phyloP scores from a whole-genome alignment of 768 basidiomycete species.

The Hygrophorus russula region DNA sequence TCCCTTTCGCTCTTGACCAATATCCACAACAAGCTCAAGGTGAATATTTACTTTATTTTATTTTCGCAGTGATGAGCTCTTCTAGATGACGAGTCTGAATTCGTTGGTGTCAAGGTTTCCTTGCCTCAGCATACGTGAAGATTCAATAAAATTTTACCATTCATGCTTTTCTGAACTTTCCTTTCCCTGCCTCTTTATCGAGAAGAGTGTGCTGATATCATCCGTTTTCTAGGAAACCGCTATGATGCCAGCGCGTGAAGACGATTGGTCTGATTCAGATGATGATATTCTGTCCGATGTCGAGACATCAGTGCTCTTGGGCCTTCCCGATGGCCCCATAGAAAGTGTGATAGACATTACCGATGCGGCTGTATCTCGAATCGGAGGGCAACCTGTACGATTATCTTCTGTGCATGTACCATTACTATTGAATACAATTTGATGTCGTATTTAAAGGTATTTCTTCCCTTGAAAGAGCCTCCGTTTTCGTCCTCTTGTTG shows the following conservation, averaged over 20 bases:
- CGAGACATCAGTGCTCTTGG: conserved; percentile 69
- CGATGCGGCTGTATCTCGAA: conserved; percentile 80
- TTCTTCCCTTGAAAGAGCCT: conserved; percentile 56
- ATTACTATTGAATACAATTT: conserved; percentile 28
- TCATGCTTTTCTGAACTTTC: not conserved
- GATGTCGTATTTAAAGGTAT: conserved; percentile 52
- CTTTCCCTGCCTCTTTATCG: not conserved
- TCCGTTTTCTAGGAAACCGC: too few species aligned
- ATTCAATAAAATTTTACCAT: not conserved
- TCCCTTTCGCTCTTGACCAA: too few species aligned
- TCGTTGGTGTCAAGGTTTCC: too few species aligned
- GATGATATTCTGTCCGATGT: conserved; percentile 42
- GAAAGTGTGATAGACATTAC: conserved; percentile 43
- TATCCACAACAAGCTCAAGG: too few species aligned
- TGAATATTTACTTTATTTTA: too few species aligned
- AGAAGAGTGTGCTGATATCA: not conserved
- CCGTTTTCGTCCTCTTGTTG: conserved; percentile 55
- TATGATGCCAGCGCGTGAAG: conserved; percentile 34
- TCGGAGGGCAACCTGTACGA: conserved; percentile 87
- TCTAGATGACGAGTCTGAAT: too few species aligned
- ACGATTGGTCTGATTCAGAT: conserved; percentile 78
- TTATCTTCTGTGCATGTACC: conserved; percentile 35
- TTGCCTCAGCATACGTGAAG: too few species aligned
- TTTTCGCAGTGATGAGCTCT: too few species aligned
- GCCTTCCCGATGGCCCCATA: conserved; percentile 69